Evolutionary conservation across 768 basidiomycete species (phyloP).

Genomic region (Russula foetens): DNA sequence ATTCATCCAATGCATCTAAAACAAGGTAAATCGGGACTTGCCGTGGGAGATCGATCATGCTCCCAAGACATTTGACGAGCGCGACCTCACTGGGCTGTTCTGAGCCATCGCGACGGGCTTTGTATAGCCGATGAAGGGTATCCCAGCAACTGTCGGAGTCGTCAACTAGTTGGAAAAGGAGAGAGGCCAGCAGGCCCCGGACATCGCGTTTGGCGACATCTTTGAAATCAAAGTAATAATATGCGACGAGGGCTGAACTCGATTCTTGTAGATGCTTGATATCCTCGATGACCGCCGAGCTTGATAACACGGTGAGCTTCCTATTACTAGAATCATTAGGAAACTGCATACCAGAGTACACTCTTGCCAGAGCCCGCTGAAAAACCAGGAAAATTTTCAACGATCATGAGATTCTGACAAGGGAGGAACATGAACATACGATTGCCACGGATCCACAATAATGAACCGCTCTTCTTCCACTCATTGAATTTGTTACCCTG

Average conservation of each 20-base stretch:
- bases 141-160: neutral
- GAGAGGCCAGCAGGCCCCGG: neutral
- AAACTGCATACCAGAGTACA: neutral
- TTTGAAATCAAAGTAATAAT: neutral
- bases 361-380: conserved; percentile 1
- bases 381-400: neutral
- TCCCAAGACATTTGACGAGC: neutral
- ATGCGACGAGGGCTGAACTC: neutral
- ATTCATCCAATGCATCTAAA: neutral
- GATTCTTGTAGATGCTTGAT: neutral
- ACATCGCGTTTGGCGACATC: neutral
- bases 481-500: neutral
- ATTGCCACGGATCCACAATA: conserved; percentile 7
- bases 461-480: neutral
- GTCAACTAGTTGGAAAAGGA: neutral
- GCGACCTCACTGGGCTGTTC: neutral
- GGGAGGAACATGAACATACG: neutral
- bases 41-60: neutral
- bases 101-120: neutral
- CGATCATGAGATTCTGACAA: too few species aligned
- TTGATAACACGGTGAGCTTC: neutral
- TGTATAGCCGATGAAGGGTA: neutral
- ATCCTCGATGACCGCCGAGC: neutral
- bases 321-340: neutral
- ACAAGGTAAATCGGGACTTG: neutral